Conservation (phyloP, 768 basidiomycete genomes). For the Porpolomopsis calyptriformis region DNA sequence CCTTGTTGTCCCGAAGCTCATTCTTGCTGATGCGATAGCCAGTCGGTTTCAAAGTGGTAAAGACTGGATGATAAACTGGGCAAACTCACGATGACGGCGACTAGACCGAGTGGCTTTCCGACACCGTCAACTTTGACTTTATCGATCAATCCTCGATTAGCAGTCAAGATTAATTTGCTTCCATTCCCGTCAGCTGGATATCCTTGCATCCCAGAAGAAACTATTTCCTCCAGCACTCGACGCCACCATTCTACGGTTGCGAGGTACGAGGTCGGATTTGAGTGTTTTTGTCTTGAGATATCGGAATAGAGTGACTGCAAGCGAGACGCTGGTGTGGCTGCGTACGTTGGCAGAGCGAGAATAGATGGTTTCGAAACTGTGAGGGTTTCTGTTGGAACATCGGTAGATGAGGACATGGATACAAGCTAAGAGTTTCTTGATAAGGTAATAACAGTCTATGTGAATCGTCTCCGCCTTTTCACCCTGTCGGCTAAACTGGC, state of each 20-base stretch:
- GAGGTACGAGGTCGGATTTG: constrained; percentile 74
- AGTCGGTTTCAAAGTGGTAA: constrained; percentile 10
- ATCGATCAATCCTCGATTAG: constrained; percentile 44
- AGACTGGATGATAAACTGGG: neutral
- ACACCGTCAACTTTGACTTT: constrained; percentile 52
- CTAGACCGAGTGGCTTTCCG: constrained; percentile 66
- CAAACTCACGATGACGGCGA: constrained; percentile 60
- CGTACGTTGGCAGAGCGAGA: constrained; percentile 34
- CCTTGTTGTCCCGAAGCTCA: constrained; percentile 42
- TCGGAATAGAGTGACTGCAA: constrained; percentile 82
- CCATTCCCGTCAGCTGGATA: constrained; percentile 12
- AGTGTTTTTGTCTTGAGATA: constrained; percentile 69
- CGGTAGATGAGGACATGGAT: neutral
- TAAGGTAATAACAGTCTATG: no score
- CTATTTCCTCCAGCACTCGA: constrained; percentile 47
- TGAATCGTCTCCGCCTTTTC: constrained; percentile 2
- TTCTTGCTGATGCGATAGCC: constrained; percentile 48
- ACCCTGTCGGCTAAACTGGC: constrained; percentile 3
- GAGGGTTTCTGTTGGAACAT: neutral
- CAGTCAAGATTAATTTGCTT: constrained; percentile 54
- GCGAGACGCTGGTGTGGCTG: constrained; percentile 39
- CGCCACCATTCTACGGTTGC: constrained; percentile 88
- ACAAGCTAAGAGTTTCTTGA: no score
- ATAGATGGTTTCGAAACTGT: constrained; percentile 4
- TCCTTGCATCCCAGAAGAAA: constrained; percentile 45